Conservation (phyloP, 352 stramenopile genomes). For the Globisporangium parvum region DNA sequence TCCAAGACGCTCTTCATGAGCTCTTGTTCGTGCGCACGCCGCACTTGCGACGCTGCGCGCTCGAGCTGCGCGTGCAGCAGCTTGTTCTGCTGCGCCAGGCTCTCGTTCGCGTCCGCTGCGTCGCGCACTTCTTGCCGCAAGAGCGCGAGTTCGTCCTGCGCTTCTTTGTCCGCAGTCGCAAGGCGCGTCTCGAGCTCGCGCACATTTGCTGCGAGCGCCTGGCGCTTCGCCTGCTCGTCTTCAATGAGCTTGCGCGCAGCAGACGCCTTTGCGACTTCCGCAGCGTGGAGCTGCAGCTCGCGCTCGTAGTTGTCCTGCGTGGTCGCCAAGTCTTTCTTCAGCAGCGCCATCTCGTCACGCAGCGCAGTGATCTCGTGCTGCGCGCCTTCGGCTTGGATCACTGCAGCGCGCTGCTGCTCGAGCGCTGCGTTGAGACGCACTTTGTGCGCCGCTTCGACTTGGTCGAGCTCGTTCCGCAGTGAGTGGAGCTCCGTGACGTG, state of each 20-base stretch:
- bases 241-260: constrained; percentile 48
- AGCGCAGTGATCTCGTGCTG: constrained; percentile 40
- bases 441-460: constrained; percentile 30
- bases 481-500: constrained; percentile 51
- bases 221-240: constrained; percentile 31
- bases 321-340: constrained; percentile 36
- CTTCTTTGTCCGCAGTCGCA: constrained; percentile 28
- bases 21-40: constrained; percentile 49
- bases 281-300: constrained; percentile 73
- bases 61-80: constrained; percentile 71
- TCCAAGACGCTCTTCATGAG: constrained; percentile 26
- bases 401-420: constrained; percentile 40
- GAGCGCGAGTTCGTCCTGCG: constrained; percentile 23
- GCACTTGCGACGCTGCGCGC: constrained; percentile 45
- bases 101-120: constrained; percentile 38
- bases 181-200: constrained; percentile 36
- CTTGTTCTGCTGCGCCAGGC: constrained; percentile 60
- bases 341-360: constrained; percentile 33
- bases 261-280: constrained; percentile 51
- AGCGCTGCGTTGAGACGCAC: constrained; percentile 27
- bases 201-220: constrained; percentile 29
- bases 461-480: constrained; percentile 63
- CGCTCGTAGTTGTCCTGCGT: constrained; percentile 81
- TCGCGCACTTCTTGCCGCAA: constrained; percentile 52
- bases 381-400: constrained; percentile 35